These are phyloP conservation scores for Pleurotus eryngii DNA, from an alignment of 768 basidiomycete genomes.

Conservation along the genomic window DNA sequence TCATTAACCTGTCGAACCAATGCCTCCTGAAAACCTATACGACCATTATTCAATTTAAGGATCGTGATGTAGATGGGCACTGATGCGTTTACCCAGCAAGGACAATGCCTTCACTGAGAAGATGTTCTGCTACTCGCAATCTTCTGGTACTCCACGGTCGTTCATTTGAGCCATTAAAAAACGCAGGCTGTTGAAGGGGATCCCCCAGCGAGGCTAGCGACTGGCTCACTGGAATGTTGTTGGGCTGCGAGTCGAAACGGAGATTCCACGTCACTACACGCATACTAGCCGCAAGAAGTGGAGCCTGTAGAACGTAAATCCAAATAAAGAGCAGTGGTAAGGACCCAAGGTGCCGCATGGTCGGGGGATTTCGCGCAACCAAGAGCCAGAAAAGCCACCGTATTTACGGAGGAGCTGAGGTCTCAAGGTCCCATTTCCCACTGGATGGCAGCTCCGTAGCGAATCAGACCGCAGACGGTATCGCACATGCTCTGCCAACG, in stretches of 20 bases:
- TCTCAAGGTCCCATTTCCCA: no score
- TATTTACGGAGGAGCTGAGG: background rate
- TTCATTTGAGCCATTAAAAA: conserved; percentile 32
- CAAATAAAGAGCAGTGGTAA: background rate
- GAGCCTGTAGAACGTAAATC: background rate
- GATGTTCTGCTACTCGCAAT: conserved; percentile 43
- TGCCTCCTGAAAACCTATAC: conserved; percentile 49
- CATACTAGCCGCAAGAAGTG: conserved; percentile 16
- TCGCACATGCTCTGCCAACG: no score
- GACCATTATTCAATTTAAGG: background rate
- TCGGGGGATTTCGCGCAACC: background rate
- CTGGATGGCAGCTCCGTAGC: no score
- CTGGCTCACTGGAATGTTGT: conserved; percentile 45
- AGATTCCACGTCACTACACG: conserved; percentile 49
- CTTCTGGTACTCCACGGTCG: conserved; percentile 54
- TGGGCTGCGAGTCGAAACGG: conserved; percentile 50
- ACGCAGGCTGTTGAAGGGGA: conserved; percentile 34
- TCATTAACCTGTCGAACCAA: conserved; percentile 56
- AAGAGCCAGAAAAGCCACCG: background rate
- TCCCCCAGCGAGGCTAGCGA: conserved; percentile 40
- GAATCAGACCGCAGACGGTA: no score
- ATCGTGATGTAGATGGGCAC: no score
- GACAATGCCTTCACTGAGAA: conserved; percentile 35
- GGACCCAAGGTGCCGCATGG: background rate
- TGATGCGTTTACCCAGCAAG: conserved; percentile 34